Evolutionary conservation across 1,284 basidiomycete species (phyloP).

Genomic region (Puccinia novopanici): DNA sequence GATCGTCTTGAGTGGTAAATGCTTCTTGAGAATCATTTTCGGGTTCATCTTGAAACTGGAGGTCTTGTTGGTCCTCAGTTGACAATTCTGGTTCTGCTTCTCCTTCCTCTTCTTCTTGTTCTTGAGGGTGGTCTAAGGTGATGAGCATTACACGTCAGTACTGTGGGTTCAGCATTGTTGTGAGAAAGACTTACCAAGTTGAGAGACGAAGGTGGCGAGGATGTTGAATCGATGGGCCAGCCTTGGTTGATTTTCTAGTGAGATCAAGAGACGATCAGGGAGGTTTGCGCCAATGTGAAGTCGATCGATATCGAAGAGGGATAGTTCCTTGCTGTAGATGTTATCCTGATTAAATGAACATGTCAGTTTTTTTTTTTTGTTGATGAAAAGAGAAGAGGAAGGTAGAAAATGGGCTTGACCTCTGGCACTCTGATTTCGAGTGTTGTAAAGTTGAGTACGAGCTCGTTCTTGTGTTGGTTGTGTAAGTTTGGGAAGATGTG

Average conservation of each 20-base stretch:
- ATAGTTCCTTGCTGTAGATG: slow-evolving; percentile 33
- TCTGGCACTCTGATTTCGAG: slow-evolving; percentile 39
- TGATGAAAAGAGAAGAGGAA: background rate
- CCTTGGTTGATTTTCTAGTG: slow-evolving; percentile 42
- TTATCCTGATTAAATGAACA: slow-evolving; percentile 29
- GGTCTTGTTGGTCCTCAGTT: no score
- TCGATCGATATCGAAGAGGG: slow-evolving; percentile 47
- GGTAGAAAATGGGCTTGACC: slow-evolving; percentile 14
- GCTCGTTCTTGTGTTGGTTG: slow-evolving; percentile 25
- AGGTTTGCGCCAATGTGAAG: slow-evolving; percentile 42
- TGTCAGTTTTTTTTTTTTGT: no score
- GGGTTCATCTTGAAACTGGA: no score
- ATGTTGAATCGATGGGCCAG: slow-evolving; percentile 49
- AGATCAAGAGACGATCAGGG: slow-evolving; percentile 26
- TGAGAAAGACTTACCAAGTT: slow-evolving; percentile 17
- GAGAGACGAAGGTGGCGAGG: slow-evolving; percentile 34
- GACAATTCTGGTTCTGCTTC: no score
- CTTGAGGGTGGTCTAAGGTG: background rate
- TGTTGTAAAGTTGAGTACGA: slow-evolving; percentile 37
- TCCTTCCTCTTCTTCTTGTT: background rate
- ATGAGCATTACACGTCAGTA: background rate
- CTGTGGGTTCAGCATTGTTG: no score
- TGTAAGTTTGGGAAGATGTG: slow-evolving; percentile 39
- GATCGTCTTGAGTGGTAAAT: no score
- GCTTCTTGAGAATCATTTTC: no score